Conservation (phyloP, 805 yeast species). For the Teunomyces tritomae region DNA sequence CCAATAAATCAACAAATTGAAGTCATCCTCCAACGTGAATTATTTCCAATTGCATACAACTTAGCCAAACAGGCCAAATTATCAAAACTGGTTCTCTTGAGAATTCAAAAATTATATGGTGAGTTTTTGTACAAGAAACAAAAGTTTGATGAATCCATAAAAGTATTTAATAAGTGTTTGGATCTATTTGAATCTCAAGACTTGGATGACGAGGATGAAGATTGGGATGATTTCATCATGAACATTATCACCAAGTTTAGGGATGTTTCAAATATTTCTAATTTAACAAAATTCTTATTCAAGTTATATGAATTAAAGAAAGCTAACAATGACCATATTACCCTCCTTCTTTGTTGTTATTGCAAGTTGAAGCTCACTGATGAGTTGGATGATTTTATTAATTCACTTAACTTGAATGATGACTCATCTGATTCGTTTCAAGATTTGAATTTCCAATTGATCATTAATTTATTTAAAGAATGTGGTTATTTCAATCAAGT, state of each 20-base stretch:
- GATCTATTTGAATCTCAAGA: constrained; percentile 17
- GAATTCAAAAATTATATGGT: constrained; percentile 52
- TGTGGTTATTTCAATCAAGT: constrained; percentile 68
- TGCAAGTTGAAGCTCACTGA: constrained; percentile 68
- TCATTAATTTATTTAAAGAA: constrained; percentile 69
- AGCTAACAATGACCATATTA: constrained; percentile 78
- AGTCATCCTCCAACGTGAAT: constrained; percentile 63
- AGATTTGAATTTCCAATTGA: constrained; percentile 65
- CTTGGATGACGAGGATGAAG: constrained; percentile 19
- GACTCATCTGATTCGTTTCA: constrained; percentile 14
- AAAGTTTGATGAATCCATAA: constrained; percentile 66
- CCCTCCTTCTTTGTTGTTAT: constrained; percentile 72
- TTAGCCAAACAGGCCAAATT: constrained; percentile 48
- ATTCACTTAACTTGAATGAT: constrained; percentile 29
- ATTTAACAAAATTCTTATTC: constrained; percentile 62
- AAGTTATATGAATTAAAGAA: constrained; percentile 51
- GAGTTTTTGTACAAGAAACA: constrained; percentile 67
- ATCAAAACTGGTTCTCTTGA: constrained; percentile 25
- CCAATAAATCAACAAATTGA: constrained; percentile 65
- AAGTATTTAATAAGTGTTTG: constrained; percentile 60
- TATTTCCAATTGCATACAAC: constrained; percentile 69
- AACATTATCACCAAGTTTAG: constrained; percentile 76
- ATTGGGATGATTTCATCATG: constrained; percentile 48
- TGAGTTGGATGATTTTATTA: constrained; percentile 57
- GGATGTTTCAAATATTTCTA: constrained; percentile 68